Base-by-base conservation (phyloP, 1,284 basidiomycete genomes). In the Rugosomyces carneus region DNA sequence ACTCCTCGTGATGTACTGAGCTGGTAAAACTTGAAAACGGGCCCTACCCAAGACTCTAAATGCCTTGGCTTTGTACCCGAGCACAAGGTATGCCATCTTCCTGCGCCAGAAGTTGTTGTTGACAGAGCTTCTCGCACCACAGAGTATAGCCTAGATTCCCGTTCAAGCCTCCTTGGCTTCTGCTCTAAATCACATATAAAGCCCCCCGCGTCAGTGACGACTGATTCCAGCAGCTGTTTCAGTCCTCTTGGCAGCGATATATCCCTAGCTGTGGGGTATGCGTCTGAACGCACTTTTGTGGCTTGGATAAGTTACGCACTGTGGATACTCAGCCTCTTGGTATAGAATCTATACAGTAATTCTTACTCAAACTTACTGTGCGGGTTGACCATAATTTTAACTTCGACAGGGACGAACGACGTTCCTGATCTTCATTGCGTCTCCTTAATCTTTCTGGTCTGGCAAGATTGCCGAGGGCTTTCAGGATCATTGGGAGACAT, bases 381-480 rank as follows among this genome's bases (percentile, higher is more conserved):
- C 13, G 9, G 10, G 13, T 29, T 29, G 27, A 13, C 13, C 10
- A 9, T 26, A 5, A 31, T 5, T 34, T 15, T 34, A 34, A 16
- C 31, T 16, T 29, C 15, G 13, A 34, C 31, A 34, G 31, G 31
- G 31, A 13, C 15, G 31, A 34, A 10, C 27, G 10, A 29, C 27
- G 38, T 20, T 34, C 42, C 42, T 44, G 42, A 38, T 38, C 35
- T 38, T 31, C 36, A 10, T 38, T 18, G 37, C 42, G n/a, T 37
- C 42, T 27, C 20, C 18, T 26, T 31, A 37, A 3, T 8, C 10
- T 15, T n/a, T n/a, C 19, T 27, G 3, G n/a, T 21, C n/a, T 15
- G 21, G n/a, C n/a, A 23, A 44, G 26, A 24, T 38, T 31, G 37
- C 42, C 42, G 42, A 44, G 42, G 42, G 36, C 16, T 27, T 15